Percentiles rank a stretch among this genome's conserved stretches.
These are phyloP conservation scores for Pouteria glomerata DNA, from an alignment of 148 eudicot genomes.

Conservation along the genomic window DNA sequence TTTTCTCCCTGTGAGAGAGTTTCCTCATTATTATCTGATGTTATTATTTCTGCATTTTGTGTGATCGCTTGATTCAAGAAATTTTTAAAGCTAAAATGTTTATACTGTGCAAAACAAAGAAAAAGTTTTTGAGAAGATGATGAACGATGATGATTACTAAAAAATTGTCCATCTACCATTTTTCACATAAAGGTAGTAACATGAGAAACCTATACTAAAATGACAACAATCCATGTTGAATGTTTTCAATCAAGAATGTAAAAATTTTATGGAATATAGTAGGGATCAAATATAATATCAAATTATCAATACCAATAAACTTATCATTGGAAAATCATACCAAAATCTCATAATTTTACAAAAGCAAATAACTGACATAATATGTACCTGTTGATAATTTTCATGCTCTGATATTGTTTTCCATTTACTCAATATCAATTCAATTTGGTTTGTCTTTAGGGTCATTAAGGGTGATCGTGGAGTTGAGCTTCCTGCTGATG, in stretches of 20 bases:
- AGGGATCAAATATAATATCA: neutral
- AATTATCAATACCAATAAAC: neutral
- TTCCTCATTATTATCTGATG: no score
- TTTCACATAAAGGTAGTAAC: neutral
- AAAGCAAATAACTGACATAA: neutral
- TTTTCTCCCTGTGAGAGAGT: no score
- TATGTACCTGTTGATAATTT: conserved; percentile 72
- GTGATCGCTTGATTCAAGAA: no score
- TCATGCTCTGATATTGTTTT: conserved; percentile 78
- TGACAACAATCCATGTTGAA: neutral
- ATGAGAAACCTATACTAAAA: neutral
- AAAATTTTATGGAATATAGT: neutral
- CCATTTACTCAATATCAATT: conserved; percentile 57
- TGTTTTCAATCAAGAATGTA: neutral
- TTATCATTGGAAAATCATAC: neutral
- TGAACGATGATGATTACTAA: neutral
- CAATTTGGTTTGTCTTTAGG: conserved; percentile 81
- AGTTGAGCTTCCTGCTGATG: conserved; percentile 67
- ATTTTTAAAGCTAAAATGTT: neutral
- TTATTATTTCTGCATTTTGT: no score
- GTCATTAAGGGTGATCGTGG: conserved; percentile 86
- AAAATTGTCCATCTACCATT: neutral
- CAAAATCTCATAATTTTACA: neutral
- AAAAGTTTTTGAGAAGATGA: neutral
- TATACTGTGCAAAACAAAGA: neutral